Conservation (phyloP, 345 rosid species). For the Noccaea bulbosa region DNA sequence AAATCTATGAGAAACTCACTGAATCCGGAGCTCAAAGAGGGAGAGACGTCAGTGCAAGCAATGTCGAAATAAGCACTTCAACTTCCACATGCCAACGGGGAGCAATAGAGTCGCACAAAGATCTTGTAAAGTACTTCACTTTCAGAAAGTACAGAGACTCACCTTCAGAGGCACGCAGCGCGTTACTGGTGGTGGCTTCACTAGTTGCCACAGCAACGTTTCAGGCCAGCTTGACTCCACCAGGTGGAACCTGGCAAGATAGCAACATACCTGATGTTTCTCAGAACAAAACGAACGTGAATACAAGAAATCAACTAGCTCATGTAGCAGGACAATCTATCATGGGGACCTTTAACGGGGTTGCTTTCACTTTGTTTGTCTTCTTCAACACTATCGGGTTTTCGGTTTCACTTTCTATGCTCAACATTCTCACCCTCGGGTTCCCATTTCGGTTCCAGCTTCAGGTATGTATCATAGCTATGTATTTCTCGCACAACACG, state of each 20-base stretch:
- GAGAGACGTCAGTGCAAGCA: conserved; percentile 32
- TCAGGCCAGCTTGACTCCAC: conserved; percentile 57
- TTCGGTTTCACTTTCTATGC: conserved; percentile 51
- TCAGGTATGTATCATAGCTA: conserved; percentile 48
- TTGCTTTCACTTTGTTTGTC: conserved; percentile 42
- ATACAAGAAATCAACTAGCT: conserved; percentile 1
- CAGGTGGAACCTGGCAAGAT: conserved; percentile 66
- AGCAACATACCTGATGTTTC: conserved; percentile 7
- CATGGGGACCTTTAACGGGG: conserved; percentile 38
- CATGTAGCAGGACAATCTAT: conserved; percentile 52
- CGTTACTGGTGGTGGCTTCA: conserved; percentile 54
- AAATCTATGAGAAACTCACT: conserved; percentile 50
- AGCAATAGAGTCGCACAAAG: conserved; percentile 15
- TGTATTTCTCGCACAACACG: conserved; percentile 48
- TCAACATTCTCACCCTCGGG: conserved; percentile 53
- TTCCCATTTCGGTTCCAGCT: conserved; percentile 62
- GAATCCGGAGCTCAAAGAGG: conserved; percentile 49
- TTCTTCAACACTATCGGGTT: conserved; percentile 57
- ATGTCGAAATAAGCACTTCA: conserved; percentile 26
- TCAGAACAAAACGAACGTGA: conserved; percentile 29
- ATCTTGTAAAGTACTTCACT: conserved; percentile 55
- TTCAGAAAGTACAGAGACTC: conserved; percentile 65
- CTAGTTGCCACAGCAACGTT: conserved; percentile 61
- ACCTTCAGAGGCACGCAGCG: conserved; percentile 56
- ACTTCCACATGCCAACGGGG: conserved; percentile 34